Evolutionary conservation across 2,329 filamentous ascomycete genomes (phyloP), one percentile per base, ranked within the genome.

Genomic region (Nectriaceae sp.): DNA sequence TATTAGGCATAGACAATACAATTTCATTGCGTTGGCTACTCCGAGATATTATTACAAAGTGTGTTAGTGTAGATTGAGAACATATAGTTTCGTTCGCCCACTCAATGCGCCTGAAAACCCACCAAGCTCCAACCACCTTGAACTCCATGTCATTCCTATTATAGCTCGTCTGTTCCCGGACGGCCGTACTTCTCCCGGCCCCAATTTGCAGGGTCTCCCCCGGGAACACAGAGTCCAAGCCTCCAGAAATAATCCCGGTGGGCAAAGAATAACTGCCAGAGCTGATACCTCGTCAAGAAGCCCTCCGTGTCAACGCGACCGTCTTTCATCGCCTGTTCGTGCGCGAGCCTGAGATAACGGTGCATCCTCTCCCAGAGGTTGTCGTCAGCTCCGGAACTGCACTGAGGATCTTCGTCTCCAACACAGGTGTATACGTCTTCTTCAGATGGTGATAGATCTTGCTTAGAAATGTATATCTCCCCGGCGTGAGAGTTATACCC

Each of bases 161-260:
- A 75, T 35, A 77, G 52, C 55, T 77, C 75, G 41, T 68, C 63
- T 38, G 59, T 56, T 38, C 62, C 62, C 18, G 56, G 59, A 18
- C 73, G 62, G 48, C 73, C 69, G 63, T 81, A 76, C 49, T 64
- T 68, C 39, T 77, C 74, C 52, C 79, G 72, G 16, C 77, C 81
- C 86, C 86, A 89, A 57, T 89, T 80, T 39, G 75, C 74, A 3
- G 85, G 85, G 65, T 88, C 86, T 11, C 89, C 88, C 11, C 88
- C 88, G 0, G 93, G 92, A 2, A 97, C 76, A 71, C 94, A 99
- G 24, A 97, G 73, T 0, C 94, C 94, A 44, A 99, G 70, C 47
- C 94, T 80, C 89, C 90, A 96, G 70, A 99, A 97, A 69, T 99
- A 99, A 72, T 99, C 94, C 33, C 94, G 77, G 71, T 99, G 94